phyloP scores from a whole-genome alignment of 2,329 filamentous ascomycete genomes.

The Onygenales sp. region DNA sequence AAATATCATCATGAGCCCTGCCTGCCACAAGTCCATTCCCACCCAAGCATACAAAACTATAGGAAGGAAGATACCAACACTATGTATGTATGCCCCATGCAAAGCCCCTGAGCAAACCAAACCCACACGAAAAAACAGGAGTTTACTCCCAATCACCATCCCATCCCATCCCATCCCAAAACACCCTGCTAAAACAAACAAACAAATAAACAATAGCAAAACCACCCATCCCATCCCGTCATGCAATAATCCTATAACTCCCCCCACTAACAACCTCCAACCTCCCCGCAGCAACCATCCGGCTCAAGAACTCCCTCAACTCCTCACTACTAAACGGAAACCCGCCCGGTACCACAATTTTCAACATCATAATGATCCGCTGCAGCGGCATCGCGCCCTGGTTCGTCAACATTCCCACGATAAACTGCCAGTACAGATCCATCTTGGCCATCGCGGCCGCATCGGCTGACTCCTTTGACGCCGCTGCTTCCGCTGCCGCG shows the following conservation, averaged over 20 bases:
- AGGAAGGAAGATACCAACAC: no score
- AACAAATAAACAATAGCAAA: neutral
- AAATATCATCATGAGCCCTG: no score
- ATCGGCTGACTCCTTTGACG: constrained; percentile 38
- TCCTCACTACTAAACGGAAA: constrained; percentile 89
- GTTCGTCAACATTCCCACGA: constrained; percentile 91
- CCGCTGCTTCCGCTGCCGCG: constrained; percentile 31
- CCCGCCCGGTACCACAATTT: constrained; percentile 78
- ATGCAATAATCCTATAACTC: constrained; percentile 50
- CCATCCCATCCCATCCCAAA: neutral
- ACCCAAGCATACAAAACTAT: no score
- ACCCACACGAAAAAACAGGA: no score
- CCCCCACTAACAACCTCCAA: constrained; percentile 58
- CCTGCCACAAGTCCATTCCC: no score
- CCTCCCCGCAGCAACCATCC: constrained; percentile 64
- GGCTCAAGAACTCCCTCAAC: constrained; percentile 65
- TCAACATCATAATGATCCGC: constrained; percentile 89
- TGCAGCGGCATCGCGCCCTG: constrained; percentile 71
- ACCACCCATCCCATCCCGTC: neutral
- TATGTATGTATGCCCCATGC: no score
- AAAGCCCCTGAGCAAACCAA: no score
- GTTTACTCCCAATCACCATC: no score
- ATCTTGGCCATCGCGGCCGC: constrained; percentile 59
- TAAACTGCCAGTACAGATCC: constrained; percentile 80
- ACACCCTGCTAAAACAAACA: neutral